These are phyloP conservation scores for Paraphoma sp. DNA, from an alignment of 2,329 filamentous ascomycete genomes.

Conservation along the genomic window DNA sequence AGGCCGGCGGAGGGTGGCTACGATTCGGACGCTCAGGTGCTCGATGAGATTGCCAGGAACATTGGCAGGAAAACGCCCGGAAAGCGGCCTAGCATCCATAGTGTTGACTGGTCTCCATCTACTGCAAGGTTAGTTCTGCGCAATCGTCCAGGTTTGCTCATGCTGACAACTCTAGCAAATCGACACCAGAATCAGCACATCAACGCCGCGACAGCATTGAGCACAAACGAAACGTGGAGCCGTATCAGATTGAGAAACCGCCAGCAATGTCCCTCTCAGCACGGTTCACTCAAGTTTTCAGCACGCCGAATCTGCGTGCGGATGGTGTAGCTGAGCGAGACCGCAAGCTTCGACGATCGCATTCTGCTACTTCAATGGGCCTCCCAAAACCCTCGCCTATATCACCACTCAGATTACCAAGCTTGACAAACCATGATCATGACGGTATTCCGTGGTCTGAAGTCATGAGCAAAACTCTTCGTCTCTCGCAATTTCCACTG, in stretches of 20 bases:
- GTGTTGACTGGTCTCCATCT: slow-evolving; percentile 42
- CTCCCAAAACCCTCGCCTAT: slow-evolving; percentile 27
- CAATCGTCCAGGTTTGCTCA: neutral
- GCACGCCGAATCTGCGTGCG: slow-evolving; percentile 37
- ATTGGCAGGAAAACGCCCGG: slow-evolving; percentile 35
- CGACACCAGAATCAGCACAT: slow-evolving; percentile 31
- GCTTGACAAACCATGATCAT: slow-evolving; percentile 29
- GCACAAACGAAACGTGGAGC: slow-evolving; percentile 14
- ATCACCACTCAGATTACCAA: slow-evolving; percentile 37
- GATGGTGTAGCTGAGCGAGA: slow-evolving; percentile 19
- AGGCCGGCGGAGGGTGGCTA: slow-evolving; percentile 44
- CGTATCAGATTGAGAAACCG: slow-evolving; percentile 31
- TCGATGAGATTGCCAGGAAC: slow-evolving; percentile 41
- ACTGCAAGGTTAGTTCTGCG: slow-evolving; percentile 28
- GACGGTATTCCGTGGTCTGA: slow-evolving; percentile 37
- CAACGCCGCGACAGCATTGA: slow-evolving; percentile 18
- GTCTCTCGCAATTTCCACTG: slow-evolving; percentile 34
- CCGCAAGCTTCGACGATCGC: slow-evolving; percentile 34
- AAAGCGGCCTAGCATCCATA: slow-evolving; percentile 46
- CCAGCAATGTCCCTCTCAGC: slow-evolving; percentile 18
- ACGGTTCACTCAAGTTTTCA: slow-evolving; percentile 35
- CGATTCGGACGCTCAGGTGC: slow-evolving; percentile 45
- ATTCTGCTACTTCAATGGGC: slow-evolving; percentile 37
- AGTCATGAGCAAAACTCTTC: slow-evolving; percentile 36
- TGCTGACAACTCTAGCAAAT: slow-evolving; percentile 31